Base-by-base conservation (phyloP, 2,329 filamentous ascomycete species). In the Pseudocercospora macadamiae region DNA sequence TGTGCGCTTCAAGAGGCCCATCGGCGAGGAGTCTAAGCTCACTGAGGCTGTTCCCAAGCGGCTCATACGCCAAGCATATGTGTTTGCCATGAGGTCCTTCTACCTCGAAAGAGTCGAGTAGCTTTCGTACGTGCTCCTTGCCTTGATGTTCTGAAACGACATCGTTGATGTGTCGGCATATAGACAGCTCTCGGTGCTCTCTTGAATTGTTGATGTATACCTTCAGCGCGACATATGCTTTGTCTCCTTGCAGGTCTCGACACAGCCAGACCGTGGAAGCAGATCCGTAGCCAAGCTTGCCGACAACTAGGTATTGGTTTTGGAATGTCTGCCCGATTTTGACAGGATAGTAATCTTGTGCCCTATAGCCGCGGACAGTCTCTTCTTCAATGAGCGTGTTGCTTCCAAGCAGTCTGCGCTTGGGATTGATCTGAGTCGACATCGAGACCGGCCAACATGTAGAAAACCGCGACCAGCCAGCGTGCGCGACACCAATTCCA, bases 261-360 rank as follows among this genome's bases (percentile, higher is more conserved):
- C 72, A 73, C 0, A 80, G 71, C 77, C 78, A 80, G 3, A 77
- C 74, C 0, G 77, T 80, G 5, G 77, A 78, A 39, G 63, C 66
- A 4, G 67, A 68, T 7, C 77, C 77, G 61, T 75, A 78, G 23
- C 78, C 78, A 9, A 80, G 70, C 60, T 81, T 81, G 36, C 71
- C 73, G 9, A 79, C 67, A 32, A 76, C 65, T 44, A 73, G 67
- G 59, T 78, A 80, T 16, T 67, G 70, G 3, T 54, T 51, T 1
- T 70, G 26, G 55, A 77, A 63, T 0, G 74, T 45, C 10, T 77
- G 57, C 4, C 75, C 75, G 4, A 76, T 72, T 1, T 55, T 58
- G 47, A 77, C 70, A 0, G 75, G 74, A 59, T 76, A 77, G 57
- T 72, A 77, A 16, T 70, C 55, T 4, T 75, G 65, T 3, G 67